These are phyloP conservation scores for Aspergillus pseudonomiae DNA, from an alignment of 2,329 filamentous ascomycete species.

Conservation along the genomic window DNA sequence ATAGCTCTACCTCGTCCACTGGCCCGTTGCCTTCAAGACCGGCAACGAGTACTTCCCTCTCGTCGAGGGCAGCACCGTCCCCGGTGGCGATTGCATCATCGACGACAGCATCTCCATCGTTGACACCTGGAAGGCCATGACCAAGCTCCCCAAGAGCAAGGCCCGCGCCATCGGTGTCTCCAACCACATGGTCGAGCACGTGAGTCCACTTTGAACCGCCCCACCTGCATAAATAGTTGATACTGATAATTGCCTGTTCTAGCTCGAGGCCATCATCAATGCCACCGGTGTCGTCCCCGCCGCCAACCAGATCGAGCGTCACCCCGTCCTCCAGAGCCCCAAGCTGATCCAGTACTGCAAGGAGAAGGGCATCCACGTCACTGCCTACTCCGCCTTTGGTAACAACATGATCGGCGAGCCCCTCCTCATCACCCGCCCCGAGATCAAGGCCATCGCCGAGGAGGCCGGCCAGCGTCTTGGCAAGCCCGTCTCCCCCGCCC, in stretches of 20 bases:
- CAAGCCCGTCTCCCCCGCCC: conserved; percentile 37
- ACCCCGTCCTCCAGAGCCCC: conserved; percentile 67
- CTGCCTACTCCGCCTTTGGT: conserved; percentile 66
- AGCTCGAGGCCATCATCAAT: conserved; percentile 59
- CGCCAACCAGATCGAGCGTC: conserved; percentile 70
- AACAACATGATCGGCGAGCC: conserved; percentile 64
- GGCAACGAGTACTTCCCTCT: conserved; percentile 52
- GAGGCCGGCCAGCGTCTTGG: conserved; percentile 47
- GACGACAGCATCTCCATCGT: conserved; percentile 47
- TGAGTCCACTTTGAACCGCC: conserved; percentile 18
- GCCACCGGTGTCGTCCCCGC: conserved; percentile 61
- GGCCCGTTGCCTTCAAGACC: conserved; percentile 46
- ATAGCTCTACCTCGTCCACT: conserved; percentile 50
- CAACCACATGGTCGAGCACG: conserved; percentile 44
- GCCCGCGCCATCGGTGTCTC: conserved; percentile 46
- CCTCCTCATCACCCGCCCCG: conserved; percentile 64
- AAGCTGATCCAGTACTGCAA: conserved; percentile 61
- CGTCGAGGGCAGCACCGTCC: conserved; percentile 37
- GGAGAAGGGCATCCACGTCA: conserved; percentile 61
- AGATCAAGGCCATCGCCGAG: conserved; percentile 67
- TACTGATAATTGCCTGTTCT: neutral
- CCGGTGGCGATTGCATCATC: conserved; percentile 47
- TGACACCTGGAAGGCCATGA: conserved; percentile 52
- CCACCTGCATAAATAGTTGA: neutral
- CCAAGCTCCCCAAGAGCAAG: conserved; percentile 46